phyloP scores from a whole-genome alignment of 2,329 filamentous ascomycete species.

The Penicillium brevicompactum region DNA sequence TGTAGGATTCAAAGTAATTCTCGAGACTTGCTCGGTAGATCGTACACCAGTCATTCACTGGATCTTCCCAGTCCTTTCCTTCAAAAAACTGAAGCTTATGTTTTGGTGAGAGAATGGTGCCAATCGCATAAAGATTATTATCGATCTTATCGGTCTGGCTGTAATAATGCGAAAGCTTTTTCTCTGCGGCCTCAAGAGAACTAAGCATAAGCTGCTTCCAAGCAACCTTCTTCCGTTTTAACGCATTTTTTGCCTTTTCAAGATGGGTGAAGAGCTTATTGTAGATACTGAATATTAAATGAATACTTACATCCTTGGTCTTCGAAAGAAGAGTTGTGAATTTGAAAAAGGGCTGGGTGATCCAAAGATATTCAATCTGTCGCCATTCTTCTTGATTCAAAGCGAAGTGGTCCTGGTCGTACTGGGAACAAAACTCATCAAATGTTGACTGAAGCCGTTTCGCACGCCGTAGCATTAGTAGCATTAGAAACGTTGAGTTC shows the following conservation, averaged over 20 bases:
- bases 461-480: conserved; percentile 8
- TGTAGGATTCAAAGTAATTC: neutral
- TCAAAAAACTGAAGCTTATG: conserved; percentile 15
- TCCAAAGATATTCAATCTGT: conserved; percentile 14
- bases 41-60: neutral
- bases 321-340: conserved; percentile 4
- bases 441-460: conserved; percentile 8
- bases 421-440: neutral
- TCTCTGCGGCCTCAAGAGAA: conserved; percentile 7
- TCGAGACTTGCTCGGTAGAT: conserved; percentile 1
- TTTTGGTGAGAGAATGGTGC: conserved; percentile 10
- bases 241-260: neutral
- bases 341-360: conserved; percentile 4
- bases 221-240: conserved; percentile 8
- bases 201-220: conserved; percentile 14
- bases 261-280: conserved; percentile 4
- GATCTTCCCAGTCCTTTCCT: conserved; percentile 6
- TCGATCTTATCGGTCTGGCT: conserved; percentile 4
- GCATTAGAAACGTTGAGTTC: conserved; percentile 10
- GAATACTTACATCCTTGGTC: conserved; percentile 6
- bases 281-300: conserved; percentile 5
- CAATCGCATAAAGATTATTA: conserved; percentile 10
- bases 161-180: conserved; percentile 14
- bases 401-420: conserved; percentile 3
- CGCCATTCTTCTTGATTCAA: conserved; percentile 11